Evolutionary conservation across 768 basidiomycete genomes (phyloP).

Genomic region (Termitomyces sp.): DNA sequence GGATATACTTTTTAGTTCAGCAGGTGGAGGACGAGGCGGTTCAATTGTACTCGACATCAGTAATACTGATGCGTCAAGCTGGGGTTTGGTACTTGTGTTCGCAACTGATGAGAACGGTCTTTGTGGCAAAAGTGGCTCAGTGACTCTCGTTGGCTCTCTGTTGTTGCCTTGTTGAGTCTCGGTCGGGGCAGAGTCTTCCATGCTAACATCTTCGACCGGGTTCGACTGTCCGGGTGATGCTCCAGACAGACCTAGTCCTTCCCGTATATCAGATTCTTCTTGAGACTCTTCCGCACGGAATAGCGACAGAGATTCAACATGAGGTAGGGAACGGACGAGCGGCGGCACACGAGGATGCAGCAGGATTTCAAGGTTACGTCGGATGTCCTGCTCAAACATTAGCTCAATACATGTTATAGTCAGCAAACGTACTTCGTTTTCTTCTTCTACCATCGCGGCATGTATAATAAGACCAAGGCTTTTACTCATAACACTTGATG

Average conservation of each 20-base stretch:
- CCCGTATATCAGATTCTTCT: slow-evolving; percentile 50
- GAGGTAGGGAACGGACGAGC: slow-evolving; percentile 60
- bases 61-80: not conserved
- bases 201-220: slow-evolving; percentile 19
- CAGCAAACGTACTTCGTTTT: slow-evolving; percentile 10
- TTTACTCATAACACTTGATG: slow-evolving; percentile 54
- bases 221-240: slow-evolving; percentile 3
- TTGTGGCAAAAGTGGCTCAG: not conserved
- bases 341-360: slow-evolving; percentile 81
- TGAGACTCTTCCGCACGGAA: slow-evolving; percentile 57
- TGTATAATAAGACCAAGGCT: slow-evolving; percentile 49
- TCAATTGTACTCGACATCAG: not conserved
- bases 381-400: slow-evolving; percentile 11
- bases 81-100: not conserved
- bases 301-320: slow-evolving; percentile 55
- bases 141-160: not conserved
- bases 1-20: not conserved
- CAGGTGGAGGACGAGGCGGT: not conserved
- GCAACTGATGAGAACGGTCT: not conserved
- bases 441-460: slow-evolving; percentile 4
- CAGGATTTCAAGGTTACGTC: slow-evolving; percentile 49
- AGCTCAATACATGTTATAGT: not conserved
- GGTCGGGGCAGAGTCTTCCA: slow-evolving; percentile 16
- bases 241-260: slow-evolving; percentile 30
- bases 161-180: not conserved